Base-by-base conservation (phyloP, 257 asterid genomes). In the Scutellaria galericulata region DNA sequence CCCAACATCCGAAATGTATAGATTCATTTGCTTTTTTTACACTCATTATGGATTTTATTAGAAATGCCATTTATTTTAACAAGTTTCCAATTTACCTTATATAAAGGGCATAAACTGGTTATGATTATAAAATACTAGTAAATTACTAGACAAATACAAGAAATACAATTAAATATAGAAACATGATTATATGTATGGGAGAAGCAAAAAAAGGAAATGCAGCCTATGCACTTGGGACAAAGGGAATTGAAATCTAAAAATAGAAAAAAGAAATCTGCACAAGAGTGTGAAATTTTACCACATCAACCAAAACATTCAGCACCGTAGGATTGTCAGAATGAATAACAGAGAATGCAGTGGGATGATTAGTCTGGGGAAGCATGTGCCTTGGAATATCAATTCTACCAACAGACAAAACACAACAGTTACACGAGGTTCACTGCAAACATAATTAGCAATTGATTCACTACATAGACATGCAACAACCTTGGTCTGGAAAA, bases 361-460 rank as follows among this genome's bases (percentile, higher is more conserved):
- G 98, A 78, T 89, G 89, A 68, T 76, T 77, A 70, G 98, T 94
- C 73, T 85, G 97, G 55, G 99, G 99, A 78, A 94, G 93, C 99
- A 91, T 94, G 85, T 88, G 95, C 40, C 69, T 64, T 45, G 99
- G 99, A 78, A 94, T 85, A 68, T 82, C 73, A 77, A 94, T 79
- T 86, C 98, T 93, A 86, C 80, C 70, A 71, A 75, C 45, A 78
- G 73, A 62, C 52, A 73, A 57, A 51, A 74, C 54, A 45, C 65
- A 75, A 57, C 60, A 41, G 59, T 83, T 72, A 77, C 72, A 78
- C 44, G 54, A 39, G 18, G 20, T 64, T 35, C 31, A 74, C 47
- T 59, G 57, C 12, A 74, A 75, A 45, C 39, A 55, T 54, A 67
- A 66, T 51, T 18, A 48, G 65, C 54, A 73, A 67, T 47, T 70